Conservation (phyloP, 2,329 filamentous ascomycete species). For the Penicillium rolfsii region DNA sequence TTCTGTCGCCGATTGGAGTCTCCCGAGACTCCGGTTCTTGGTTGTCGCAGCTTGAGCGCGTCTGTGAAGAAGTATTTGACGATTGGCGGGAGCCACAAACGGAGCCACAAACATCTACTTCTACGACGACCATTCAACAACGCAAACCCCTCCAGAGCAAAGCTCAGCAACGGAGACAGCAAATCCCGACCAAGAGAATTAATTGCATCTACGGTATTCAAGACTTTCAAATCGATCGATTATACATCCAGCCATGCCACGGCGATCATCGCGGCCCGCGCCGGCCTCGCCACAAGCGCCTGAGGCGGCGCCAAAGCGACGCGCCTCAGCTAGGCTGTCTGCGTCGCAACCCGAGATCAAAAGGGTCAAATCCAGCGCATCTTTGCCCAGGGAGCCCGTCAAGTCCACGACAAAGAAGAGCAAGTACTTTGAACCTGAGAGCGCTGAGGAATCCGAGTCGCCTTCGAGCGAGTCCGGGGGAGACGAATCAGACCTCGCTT, state of each 20-base stretch:
- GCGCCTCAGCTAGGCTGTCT: constrained; percentile 40
- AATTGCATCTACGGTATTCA: background rate
- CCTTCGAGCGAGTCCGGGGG: constrained; percentile 72
- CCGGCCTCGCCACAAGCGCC: constrained; percentile 37
- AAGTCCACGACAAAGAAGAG: constrained; percentile 53
- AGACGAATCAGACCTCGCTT: constrained; percentile 64
- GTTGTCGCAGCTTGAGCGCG: background rate
- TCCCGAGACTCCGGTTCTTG: background rate
- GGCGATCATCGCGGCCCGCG: constrained; percentile 44
- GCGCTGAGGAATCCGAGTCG: constrained; percentile 39
- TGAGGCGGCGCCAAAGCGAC: constrained; percentile 38
- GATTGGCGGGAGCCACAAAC: background rate
- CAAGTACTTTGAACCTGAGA: constrained; percentile 54
- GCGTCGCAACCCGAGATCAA: constrained; percentile 35
- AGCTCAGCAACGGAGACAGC: background rate
- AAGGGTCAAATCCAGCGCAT: constrained; percentile 36
- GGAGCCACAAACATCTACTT: background rate
- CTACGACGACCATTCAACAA: background rate
- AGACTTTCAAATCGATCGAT: background rate
- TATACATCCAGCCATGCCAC: constrained; percentile 34
- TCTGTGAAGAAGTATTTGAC: background rate
- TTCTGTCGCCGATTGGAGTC: background rate
- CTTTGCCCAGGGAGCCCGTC: constrained; percentile 20
- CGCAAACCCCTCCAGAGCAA: background rate
- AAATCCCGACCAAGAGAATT: background rate